Evolutionary conservation across 139 green algal genomes (phyloP), one percentile per base, ranked within the genome.

Genomic region (Picochlorum sp.): DNA sequence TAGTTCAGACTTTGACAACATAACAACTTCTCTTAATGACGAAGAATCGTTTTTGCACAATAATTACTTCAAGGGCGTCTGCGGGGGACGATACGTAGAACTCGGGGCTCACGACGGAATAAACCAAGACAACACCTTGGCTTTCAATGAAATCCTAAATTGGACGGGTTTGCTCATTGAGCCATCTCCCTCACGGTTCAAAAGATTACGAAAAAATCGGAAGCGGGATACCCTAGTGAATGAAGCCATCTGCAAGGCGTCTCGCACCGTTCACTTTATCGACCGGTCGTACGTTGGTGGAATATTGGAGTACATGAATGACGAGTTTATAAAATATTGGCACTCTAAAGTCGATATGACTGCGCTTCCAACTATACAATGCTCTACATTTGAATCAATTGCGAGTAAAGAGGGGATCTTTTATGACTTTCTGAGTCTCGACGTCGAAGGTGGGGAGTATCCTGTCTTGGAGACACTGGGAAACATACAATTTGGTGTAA

Each of bases 1-100:
- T 33, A n/a, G 16, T 65, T 18, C 52, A 49, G 55, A 43, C 49
- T 37, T 69, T 33, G 31, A 69, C 24, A 53, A 59, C 20, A 55
- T 57, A 2, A 20, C 36, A 1, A 3, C 14, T 20, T 44, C 36
- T 26, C 31, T 33, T 44, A 52, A 22, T 28, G 33, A 36, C 28
- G 18, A 29, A 5, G 52, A 45, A 60, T 20, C 52, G 18, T 26
- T 50, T 51, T 50, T 26, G 2, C 22, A 45, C 25, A 51, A 45
- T 60, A 13, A 44, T 3, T 44, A 44, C 18, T 44, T 44, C 36
- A 44, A 44, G 18, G 36, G 36, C 0, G 18, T 44, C 0, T 44
- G 36, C 36, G 36, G 5, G 36, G 36, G 36, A 20, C 14, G 14
- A 44, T 44, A 44, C 18, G 36, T 44, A 20, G 36, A 44, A 44